Percentiles rank a stretch among this genome's conserved stretches.
Evolutionary conservation across 768 basidiomycete genomes (phyloP).

Genomic region (Trametes cinnabarina): DNA sequence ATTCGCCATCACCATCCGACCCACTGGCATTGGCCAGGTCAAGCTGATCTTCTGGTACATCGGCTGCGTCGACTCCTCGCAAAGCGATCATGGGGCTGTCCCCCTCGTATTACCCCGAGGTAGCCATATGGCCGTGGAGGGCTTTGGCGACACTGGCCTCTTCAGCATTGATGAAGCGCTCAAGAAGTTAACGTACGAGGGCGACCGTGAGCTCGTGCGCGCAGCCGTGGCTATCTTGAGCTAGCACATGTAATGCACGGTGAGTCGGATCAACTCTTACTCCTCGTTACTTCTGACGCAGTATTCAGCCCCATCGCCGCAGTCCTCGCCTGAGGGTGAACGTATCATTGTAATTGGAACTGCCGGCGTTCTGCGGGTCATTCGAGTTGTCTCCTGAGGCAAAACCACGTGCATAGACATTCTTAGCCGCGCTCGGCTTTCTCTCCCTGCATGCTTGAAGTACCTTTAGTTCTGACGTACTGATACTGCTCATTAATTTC

Average conservation of each 20-base stretch:
- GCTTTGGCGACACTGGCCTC: conserved; percentile 3
- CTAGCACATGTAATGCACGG: background rate
- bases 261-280: background rate
- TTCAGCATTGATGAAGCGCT: conserved; percentile 13
- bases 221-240: background rate
- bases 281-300: too few species aligned
- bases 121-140: conserved; percentile 11
- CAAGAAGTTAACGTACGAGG: background rate
- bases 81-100: background rate
- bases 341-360: too few species aligned
- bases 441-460: too few species aligned
- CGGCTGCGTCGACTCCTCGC: conserved; percentile 4
- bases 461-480: too few species aligned
- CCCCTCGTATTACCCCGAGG: background rate
- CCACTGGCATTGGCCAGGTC: background rate
- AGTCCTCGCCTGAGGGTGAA: too few species aligned
- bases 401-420: too few species aligned
- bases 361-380: too few species aligned
- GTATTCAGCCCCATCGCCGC: too few species aligned
- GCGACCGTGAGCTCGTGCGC: conserved; percentile 11
- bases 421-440: too few species aligned
- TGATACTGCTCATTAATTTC: too few species aligned
- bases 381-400: too few species aligned
- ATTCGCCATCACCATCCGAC: conserved; percentile 15
- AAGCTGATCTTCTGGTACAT: conserved; percentile 21